These are phyloP conservation scores for Verticillium nonalfalfae DNA, from an alignment of 2,329 filamentous ascomycete species.

Conservation along the genomic window DNA sequence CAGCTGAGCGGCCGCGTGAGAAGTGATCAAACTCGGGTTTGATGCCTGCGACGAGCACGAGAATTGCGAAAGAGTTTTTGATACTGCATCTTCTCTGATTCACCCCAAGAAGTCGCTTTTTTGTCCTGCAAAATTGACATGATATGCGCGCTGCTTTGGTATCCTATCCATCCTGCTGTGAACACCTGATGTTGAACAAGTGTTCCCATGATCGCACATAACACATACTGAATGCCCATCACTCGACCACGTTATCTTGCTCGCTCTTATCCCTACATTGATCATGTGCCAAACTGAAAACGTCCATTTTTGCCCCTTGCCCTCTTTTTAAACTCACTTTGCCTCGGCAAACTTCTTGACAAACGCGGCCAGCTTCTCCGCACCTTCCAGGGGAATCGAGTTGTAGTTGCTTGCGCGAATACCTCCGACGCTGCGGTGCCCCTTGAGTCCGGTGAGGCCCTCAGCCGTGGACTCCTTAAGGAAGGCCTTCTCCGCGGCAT, in stretches of 20 bases:
- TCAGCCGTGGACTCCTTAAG: slow-evolving; percentile 62
- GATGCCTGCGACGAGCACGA: background rate
- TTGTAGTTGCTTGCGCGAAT: slow-evolving; percentile 90
- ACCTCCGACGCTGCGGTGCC: slow-evolving; percentile 80
- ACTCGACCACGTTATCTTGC: background rate
- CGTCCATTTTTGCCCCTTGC: background rate
- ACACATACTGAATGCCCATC: background rate
- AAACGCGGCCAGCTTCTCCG: slow-evolving; percentile 61
- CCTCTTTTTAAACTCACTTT: background rate
- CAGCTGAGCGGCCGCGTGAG: slow-evolving; percentile 12
- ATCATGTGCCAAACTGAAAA: background rate
- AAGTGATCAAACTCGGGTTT: background rate
- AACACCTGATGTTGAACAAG: slow-evolving; percentile 2
- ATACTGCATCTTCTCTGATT: background rate
- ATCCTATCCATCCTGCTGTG: background rate
- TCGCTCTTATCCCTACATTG: background rate
- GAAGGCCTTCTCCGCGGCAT: slow-evolving; percentile 73
- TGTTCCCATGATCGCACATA: background rate
- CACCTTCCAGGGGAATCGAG: slow-evolving; percentile 62
- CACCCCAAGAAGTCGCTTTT: too few relatives aligned
- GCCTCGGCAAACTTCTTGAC: slow-evolving; percentile 46
- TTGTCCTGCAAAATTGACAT: background rate
- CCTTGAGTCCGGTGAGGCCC: slow-evolving; percentile 76
- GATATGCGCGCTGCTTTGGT: background rate
- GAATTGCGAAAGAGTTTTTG: background rate